Evolutionary conservation across 805 yeast genomes (phyloP).

Genomic region (Ogataea naganishii): DNA sequence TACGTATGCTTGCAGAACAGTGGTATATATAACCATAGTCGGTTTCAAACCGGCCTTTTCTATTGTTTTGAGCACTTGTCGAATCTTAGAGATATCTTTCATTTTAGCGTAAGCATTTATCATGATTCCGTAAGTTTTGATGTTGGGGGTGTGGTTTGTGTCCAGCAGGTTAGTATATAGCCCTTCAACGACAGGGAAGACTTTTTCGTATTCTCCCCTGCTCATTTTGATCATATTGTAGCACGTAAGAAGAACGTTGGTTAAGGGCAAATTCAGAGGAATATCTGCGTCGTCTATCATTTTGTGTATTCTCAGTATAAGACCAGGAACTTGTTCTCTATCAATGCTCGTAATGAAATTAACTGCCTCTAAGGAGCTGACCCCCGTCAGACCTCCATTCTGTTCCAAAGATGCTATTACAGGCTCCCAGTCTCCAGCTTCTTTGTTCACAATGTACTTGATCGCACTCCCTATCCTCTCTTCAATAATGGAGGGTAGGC

Average conservation of each 20-base stretch:
- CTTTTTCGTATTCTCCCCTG: conserved; percentile 14
- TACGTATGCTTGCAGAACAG: conserved; percentile 54
- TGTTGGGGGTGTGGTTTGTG: conserved; percentile 22
- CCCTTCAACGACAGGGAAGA: conserved; percentile 23
- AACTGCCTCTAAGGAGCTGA: conserved; percentile 26
- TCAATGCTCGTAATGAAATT: conserved; percentile 34
- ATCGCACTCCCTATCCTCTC: conserved; percentile 31
- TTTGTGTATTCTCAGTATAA: conserved; percentile 28
- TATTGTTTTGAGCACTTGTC: conserved; percentile 30
- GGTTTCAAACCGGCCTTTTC: conserved; percentile 30
- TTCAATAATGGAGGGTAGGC: conserved; percentile 28
- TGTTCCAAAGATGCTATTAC: conserved; percentile 27
- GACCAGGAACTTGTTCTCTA: conserved; percentile 19
- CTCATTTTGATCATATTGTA: conserved; percentile 12
- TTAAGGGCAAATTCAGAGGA: conserved; percentile 21
- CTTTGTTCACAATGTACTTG: conserved; percentile 28
- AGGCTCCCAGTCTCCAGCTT: conserved; percentile 38
- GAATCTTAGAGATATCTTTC: conserved; percentile 28
- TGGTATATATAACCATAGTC: conserved; percentile 39
- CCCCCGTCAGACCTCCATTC: conserved; percentile 27
- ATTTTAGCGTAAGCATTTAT: conserved; percentile 37
- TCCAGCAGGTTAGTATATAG: conserved; percentile 20
- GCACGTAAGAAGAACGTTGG: conserved; percentile 27
- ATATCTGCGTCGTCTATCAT: conserved; percentile 28
- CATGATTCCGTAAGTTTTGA: conserved; percentile 34